Base-by-base conservation (phyloP, 108 stramenopile species). In the Craspedostauros australis region DNA sequence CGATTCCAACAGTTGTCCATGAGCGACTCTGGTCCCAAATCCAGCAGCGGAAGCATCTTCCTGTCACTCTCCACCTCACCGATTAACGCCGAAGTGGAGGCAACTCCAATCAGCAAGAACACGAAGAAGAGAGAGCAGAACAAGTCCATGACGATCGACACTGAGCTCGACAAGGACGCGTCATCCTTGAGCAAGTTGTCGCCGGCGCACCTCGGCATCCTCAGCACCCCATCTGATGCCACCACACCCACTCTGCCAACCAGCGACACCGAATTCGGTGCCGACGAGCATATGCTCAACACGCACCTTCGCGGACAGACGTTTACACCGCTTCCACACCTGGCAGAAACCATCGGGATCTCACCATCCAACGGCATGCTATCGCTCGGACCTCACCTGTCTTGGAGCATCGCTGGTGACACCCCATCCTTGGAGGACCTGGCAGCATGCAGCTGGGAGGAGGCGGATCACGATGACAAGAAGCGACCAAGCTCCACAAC, bases 371-470 rank as follows among this genome's bases (percentile, higher is more conserved):
- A 77, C 38, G 63, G 57, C 22, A 70, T 70, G 28, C 15, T 39
- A 11, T 46, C 64, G 12, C 66, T 83, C 9, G 58, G 65, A 27
- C 78, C 75, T 36, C 72, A 77, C 23, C 55, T 90, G 18, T 84
- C 82, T 5, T 92, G 90, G 90, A 80, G 73, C 49, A 86, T 77
- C 40, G 68, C 80, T 27, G 79, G 74, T 7, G 80, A 81, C 42
- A 71, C 75, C 5, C 77, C 80, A 19, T 76, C 73, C 26, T 69
- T 81, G 12, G 80, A 62, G 15, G 80, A 81, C 31, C 40, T 76
- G 12, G 75, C 68, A 5, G 58, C 57, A 9, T 72, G 66, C 43
- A 67, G 66, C 39, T 70, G 80, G 80, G 75, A 74, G 33, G 71
- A 74, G 21, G 42, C 29, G 24, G 61, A 59, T n/a, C 51, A 48